These are phyloP conservation scores for Polytolypa hystricis DNA, from an alignment of 2,329 filamentous ascomycete genomes.

Conservation along the genomic window DNA sequence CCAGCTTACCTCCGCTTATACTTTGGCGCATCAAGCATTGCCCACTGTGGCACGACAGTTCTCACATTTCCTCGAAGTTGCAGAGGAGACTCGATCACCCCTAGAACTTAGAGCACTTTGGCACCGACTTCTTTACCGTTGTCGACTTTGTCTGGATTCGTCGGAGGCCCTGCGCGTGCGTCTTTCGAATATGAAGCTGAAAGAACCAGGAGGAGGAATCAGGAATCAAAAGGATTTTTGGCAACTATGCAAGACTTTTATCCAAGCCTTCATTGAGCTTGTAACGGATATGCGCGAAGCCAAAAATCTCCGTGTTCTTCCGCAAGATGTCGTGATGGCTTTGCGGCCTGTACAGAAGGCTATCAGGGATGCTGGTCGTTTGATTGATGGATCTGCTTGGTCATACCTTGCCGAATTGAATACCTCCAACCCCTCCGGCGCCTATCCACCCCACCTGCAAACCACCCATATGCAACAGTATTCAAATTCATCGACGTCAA, in stretches of 20 bases:
- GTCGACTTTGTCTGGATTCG: constrained; percentile 57
- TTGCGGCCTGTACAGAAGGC: constrained; percentile 72
- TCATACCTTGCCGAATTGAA: constrained; percentile 41
- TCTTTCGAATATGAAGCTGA: constrained; percentile 71
- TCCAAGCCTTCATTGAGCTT: constrained; percentile 38
- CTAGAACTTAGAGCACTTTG: constrained; percentile 54
- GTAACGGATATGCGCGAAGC: constrained; percentile 37
- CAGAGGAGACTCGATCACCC: constrained; percentile 48
- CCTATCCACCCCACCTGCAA: constrained; percentile 18
- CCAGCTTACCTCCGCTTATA: constrained; percentile 61
- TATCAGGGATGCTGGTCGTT: constrained; percentile 66
- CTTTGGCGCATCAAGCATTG: constrained; percentile 60
- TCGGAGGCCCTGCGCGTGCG: constrained; percentile 61
- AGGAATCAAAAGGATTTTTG: constrained; percentile 49
- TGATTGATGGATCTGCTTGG: constrained; percentile 59
- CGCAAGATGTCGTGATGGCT: constrained; percentile 58
- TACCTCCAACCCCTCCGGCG: constrained; percentile 20
- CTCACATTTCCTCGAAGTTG: constrained; percentile 49
- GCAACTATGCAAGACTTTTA: constrained; percentile 56
- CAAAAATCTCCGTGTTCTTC: constrained; percentile 38
- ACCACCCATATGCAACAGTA: constrained; percentile 16
- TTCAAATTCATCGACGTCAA: constrained; percentile 19
- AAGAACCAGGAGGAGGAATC: constrained; percentile 64
- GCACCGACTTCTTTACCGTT: constrained; percentile 61
- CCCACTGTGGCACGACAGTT: constrained; percentile 61